phyloP scores from a whole-genome alignment of 208 protist genomes.

The Phytomonas sp. region DNA sequence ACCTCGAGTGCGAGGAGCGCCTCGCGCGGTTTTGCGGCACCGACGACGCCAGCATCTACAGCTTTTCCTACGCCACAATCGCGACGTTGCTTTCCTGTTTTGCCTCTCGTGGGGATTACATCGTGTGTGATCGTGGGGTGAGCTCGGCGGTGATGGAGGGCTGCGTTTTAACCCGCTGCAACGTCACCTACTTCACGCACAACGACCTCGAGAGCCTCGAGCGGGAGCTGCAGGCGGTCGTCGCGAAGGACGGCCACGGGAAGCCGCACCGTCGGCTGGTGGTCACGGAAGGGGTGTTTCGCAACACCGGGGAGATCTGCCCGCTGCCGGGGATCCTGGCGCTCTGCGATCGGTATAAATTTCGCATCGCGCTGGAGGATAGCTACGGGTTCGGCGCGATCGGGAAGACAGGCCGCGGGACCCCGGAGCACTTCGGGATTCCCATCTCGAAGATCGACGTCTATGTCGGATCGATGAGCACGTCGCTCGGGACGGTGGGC shows the following conservation, averaged over 20 bases:
- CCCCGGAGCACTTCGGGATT: conserved; percentile 91
- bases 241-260: conserved; percentile 36
- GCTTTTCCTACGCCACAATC: conserved; percentile 93
- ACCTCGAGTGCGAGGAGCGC: conserved; percentile 90
- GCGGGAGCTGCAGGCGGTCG: conserved; percentile 61
- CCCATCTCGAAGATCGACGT: conserved; percentile 73
- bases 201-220: conserved; percentile 94
- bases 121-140: conserved; percentile 88
- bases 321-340: conserved; percentile 82
- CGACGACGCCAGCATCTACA: conserved; percentile 91
- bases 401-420: conserved; percentile 92
- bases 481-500: conserved; percentile 85
- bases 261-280: conserved; percentile 89
- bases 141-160: conserved; percentile 84
- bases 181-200: conserved; percentile 88
- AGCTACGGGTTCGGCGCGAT: conserved; percentile 92
- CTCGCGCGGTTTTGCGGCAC: conserved; percentile 86
- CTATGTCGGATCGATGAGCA: conserved; percentile 84
- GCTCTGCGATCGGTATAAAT: conserved; percentile 93
- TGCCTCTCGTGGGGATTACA: conserved; percentile 83
- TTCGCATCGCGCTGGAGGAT: conserved; percentile 96
- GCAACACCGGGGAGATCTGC: conserved; percentile 83
- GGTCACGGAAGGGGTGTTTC: conserved; percentile 94
- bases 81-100: conserved; percentile 94
- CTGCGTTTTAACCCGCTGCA: conserved; percentile 78